Evolutionary conservation across 2,329 filamentous ascomycete species (phyloP).

Genomic region (Botrytis sinoallii): DNA sequence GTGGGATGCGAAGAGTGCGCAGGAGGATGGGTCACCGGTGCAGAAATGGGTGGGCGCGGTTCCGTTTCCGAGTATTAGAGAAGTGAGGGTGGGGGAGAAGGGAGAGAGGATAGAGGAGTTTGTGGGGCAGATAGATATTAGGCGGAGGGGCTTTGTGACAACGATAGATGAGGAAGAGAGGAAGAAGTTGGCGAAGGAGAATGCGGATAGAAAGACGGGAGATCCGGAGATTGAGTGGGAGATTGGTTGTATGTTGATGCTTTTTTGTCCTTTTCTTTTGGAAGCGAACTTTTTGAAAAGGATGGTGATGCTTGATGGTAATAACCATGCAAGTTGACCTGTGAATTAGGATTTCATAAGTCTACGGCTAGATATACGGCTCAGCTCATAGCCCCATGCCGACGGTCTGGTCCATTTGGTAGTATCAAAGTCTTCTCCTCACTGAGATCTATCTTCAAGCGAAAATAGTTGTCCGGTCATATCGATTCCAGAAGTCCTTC

Average conservation of each 20-base stretch:
- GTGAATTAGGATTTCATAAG: neutral
- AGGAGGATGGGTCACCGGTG: neutral
- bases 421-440: neutral
- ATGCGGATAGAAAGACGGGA: neutral
- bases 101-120: neutral
- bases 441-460: neutral
- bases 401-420: neutral
- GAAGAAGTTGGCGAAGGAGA: neutral
- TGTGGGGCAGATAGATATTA: constrained; percentile 7
- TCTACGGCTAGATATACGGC: neutral
- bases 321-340: neutral
- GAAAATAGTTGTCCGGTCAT: neutral
- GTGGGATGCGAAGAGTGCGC: neutral
- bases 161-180: neutral
- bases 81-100: neutral
- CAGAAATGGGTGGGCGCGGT: neutral
- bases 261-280: neutral
- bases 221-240: constrained; percentile 11
- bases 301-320: neutral
- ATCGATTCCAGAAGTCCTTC: neutral
- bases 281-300: neutral
- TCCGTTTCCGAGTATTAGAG: constrained; percentile 16
- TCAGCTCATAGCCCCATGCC: neutral
- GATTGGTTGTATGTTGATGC: constrained; percentile 12
- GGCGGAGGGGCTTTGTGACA: constrained; percentile 3